Conservation (phyloP, 202 grass and related monocot genomes). For the Eragrostis tef region DNA sequence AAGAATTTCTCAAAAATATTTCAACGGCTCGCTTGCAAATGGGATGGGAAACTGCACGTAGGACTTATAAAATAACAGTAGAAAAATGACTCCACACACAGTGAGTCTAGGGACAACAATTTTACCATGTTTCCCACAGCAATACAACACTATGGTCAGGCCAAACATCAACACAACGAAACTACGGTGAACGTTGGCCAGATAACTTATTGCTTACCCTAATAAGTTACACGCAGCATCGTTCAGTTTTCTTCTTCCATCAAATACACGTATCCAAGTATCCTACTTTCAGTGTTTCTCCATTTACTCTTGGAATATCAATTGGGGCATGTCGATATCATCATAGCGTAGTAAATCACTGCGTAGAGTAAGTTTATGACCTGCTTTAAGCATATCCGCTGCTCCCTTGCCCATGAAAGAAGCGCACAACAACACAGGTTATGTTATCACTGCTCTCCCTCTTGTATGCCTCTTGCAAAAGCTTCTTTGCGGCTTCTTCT, state of each 20-base stretch:
- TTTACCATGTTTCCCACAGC: not conserved
- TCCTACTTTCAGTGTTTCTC: conserved; percentile 30
- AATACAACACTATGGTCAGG: conserved; percentile 38
- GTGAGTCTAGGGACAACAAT: not conserved
- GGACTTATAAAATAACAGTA: not conserved
- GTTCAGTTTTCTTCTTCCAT: conserved; percentile 14
- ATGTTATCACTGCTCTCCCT: conserved; percentile 96
- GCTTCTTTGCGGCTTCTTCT: conserved; percentile 86
- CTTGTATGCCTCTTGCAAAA: conserved; percentile 87
- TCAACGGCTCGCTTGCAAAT: not conserved
- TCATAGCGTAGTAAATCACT: conserved; percentile 1
- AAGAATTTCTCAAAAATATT: not conserved
- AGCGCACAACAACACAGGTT: conserved; percentile 85
- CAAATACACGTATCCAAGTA: conserved; percentile 33
- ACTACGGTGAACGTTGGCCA: conserved; percentile 9
- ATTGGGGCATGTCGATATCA: conserved; percentile 16
- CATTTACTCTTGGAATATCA: conserved; percentile 35
- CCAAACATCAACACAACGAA: conserved; percentile 12
- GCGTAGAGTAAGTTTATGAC: conserved; percentile 12
- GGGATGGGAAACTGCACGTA: too few relatives aligned
- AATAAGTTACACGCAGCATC: conserved; percentile 35
- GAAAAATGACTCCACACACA: conserved; percentile 1
- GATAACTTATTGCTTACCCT: conserved; percentile 51
- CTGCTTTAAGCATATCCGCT: conserved; percentile 50
- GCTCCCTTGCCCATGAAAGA: conserved; percentile 66